Conservation (phyloP, 805 yeast genomes). For the Starmerella geochares region DNA sequence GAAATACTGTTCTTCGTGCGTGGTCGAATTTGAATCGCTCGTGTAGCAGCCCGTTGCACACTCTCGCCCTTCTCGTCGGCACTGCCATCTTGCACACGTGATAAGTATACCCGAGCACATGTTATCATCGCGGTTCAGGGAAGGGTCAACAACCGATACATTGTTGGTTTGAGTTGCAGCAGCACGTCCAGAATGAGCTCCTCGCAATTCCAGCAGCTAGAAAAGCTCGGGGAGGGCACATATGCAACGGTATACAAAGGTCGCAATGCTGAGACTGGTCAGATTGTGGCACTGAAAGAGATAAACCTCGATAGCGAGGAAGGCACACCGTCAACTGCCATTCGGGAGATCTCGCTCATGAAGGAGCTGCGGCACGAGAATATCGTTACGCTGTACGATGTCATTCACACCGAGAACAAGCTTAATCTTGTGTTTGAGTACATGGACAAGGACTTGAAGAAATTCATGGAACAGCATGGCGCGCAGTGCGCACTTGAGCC, state of each 20-base stretch:
- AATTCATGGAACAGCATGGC: constrained; percentile 86
- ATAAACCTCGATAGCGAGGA: constrained; percentile 91
- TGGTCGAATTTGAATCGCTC: too few relatives aligned
- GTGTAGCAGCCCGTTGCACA: too few relatives aligned
- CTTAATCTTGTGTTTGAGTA: constrained; percentile 86
- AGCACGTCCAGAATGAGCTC: constrained; percentile 23
- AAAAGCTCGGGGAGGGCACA: constrained; percentile 87
- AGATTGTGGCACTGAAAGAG: constrained; percentile 87
- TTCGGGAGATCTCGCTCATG: constrained; percentile 89
- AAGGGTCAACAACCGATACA: constrained; percentile 1
- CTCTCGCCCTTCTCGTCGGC: too few relatives aligned
- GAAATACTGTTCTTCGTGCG: too few relatives aligned
- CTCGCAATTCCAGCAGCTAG: constrained; percentile 35
- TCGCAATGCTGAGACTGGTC: constrained; percentile 73
- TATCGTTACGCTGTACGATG: constrained; percentile 85
- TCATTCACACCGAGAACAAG: constrained; percentile 93
- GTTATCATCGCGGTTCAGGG: constrained; percentile 2
- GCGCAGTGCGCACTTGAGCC: constrained; percentile 62
- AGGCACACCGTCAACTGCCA: constrained; percentile 98
- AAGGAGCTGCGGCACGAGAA: constrained; percentile 90
- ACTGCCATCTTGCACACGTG: not conserved
- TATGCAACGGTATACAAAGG: constrained; percentile 98
- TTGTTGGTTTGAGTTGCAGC: not conserved
- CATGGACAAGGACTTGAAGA: constrained; percentile 86
- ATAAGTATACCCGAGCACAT: not conserved